Base-by-base conservation (phyloP, 306 rosid species). In the Quercus dentata region DNA sequence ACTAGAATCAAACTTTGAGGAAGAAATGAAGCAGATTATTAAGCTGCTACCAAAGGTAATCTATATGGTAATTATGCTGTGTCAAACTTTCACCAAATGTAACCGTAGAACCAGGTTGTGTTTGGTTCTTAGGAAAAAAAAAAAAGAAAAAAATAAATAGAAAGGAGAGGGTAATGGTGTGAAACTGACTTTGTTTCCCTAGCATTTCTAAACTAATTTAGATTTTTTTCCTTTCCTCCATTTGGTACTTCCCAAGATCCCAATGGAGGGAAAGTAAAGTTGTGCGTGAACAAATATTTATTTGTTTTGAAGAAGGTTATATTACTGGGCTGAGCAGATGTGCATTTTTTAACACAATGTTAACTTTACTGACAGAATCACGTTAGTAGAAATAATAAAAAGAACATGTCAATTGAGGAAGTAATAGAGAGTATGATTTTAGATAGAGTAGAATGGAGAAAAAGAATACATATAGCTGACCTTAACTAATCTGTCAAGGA, bases 1-100 rank as follows among this genome's bases (percentile, higher is more conserved):
- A 86, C 77, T 95, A 88, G 99, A 95, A 88, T 83, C 92, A 31
- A 95, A 95, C 82, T 95, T 95, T 85, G 98, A 93, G 91, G 99
- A 95, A 67, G 99, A 95, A 80, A 95, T 95, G 98, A 91, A 89
- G 82, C 97, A 95, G 86, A 93, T 95, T 65, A 84, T 95, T 74
- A 89, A 84, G 69, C 74, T 91, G 77, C 86, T 95, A 61, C 99
- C 99, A 35, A 91, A 90, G 97, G 99, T 94, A 85, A 86, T 13
- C 46, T 75, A 41, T 11, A 31, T 79, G 58, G 18, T 33, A 56
- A 69, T 0, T 11, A 6, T 65, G 10, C 44, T 6, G 57, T 15
- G 55, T 65, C 44, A 9, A 65, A 6, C 12, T 65, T 14, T 64
- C 23, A 38, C 41, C 8, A 4, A 31, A 5, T 65, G 6, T 13